These are phyloP conservation scores for Pyrenochaeta sp. DNA, from an alignment of 2,329 filamentous ascomycete species.

Conservation along the genomic window DNA sequence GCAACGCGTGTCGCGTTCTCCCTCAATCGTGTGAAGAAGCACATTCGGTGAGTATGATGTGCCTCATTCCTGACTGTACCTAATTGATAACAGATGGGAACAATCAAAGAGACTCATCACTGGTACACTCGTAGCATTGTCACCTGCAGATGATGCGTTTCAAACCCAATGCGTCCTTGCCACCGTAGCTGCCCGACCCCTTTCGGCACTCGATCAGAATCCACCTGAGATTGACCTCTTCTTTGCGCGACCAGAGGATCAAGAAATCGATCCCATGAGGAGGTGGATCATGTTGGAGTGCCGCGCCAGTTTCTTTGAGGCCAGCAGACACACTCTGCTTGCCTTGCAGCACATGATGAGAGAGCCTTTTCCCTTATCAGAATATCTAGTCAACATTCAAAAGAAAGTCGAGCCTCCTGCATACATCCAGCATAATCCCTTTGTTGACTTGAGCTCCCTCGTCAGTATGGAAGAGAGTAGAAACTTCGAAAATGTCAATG, in stretches of 20 bases:
- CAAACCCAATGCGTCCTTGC: constrained; percentile 72
- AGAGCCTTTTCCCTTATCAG: constrained; percentile 69
- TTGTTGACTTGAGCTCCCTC: constrained; percentile 60
- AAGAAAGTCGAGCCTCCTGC: constrained; percentile 58
- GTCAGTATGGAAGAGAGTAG: constrained; percentile 50
- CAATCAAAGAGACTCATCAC: constrained; percentile 66
- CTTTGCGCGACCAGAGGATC: constrained; percentile 68
- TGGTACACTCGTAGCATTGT: constrained; percentile 65
- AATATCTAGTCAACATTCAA: constrained; percentile 66
- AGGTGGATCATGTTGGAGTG: constrained; percentile 84
- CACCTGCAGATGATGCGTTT: constrained; percentile 69
- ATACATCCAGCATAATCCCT: constrained; percentile 62
- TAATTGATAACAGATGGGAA: constrained; percentile 59
- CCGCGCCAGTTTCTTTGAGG: constrained; percentile 78
- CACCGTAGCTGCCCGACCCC: constrained; percentile 73
- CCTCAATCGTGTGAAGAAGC: constrained; percentile 68
- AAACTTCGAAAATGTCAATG: constrained; percentile 59
- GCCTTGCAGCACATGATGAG: constrained; percentile 72
- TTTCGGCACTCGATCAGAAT: constrained; percentile 69
- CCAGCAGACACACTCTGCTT: constrained; percentile 74
- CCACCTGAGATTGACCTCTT: constrained; percentile 80
- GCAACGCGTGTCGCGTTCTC: constrained; percentile 77
- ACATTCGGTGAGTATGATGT: constrained; percentile 57
- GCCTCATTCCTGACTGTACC: not conserved
- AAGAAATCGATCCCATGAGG: constrained; percentile 72